Evolutionary conservation across 1,284 basidiomycete genomes (phyloP), one percentile per base, ranked within the genome.

Genomic region (Schizopora paradoxa): DNA sequence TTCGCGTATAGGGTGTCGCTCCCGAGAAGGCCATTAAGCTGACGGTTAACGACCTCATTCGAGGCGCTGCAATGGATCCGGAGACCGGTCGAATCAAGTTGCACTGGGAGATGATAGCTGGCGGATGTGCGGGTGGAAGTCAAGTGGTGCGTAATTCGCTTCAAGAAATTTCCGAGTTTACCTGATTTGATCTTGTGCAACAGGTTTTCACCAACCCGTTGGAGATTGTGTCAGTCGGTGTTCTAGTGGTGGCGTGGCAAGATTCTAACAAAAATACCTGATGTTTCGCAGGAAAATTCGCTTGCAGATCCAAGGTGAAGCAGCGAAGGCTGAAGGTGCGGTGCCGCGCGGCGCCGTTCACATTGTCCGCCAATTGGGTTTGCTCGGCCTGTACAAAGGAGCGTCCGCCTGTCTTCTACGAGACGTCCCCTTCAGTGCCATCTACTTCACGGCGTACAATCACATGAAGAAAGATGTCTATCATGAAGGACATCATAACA

Each of bases 21-120:
- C 95, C 95, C 10, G 95, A 99, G 66, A 99, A 96, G 69, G 92
- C 92, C 8, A 95, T 96, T 68, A 96, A 99, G 66, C 69, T 94
- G 48, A 96, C 95, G 2, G 86, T 99, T 53, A 99, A 99, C 70
- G 95, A 98, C 61, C 69, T 96, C 43, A 77, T 99, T 27, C 82
- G 95, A 44, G 74, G 79, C 14, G 77, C 82, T 48, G 81, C 85
- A 10, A 94, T 82, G 66, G 93, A 99, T 65, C 90, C 92, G 25
- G 91, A 95, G 64, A 97, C 94, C 5, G 96, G 96, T 18, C 77
- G 87, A 47, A 98, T 99, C 63, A 79, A 84, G 43, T 60, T 97
- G 27, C 60, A 61, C 14, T 94, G 90, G 87, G 96, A 99, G 67
- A 56, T 99, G 7, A 52, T 91, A 7, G 95, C 95, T 32, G 95